These are phyloP conservation scores for Grammothele lineata DNA, from an alignment of 768 basidiomycete genomes.

Conservation along the genomic window DNA sequence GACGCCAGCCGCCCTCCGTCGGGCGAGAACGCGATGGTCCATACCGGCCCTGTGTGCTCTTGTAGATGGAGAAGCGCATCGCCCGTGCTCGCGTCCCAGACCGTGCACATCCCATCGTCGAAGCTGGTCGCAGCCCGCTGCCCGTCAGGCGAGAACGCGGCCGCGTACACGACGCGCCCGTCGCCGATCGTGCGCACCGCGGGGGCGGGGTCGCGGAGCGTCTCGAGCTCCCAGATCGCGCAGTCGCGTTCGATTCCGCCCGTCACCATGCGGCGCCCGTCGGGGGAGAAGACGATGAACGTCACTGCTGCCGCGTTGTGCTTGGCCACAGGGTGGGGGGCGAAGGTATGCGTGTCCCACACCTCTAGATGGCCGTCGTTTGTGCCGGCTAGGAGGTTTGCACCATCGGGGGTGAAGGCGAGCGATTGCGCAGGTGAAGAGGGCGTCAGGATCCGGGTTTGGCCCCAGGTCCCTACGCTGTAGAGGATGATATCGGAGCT, in stretches of 20 bases:
- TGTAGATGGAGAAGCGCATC: constrained; percentile 23
- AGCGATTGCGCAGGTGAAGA: constrained; percentile 6
- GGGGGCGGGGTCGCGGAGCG: background rate
- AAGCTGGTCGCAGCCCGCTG: constrained; percentile 28
- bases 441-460: background rate
- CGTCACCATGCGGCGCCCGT: constrained; percentile 10
- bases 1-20: constrained; percentile 16
- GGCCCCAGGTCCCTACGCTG: background rate
- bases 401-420: constrained; percentile 19
- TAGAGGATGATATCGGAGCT: background rate
- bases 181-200: background rate
- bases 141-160: constrained; percentile 18
- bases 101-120: constrained; percentile 23
- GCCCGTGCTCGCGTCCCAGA: constrained; percentile 14
- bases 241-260: constrained; percentile 1
- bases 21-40: constrained; percentile 11
- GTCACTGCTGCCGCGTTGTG: constrained; percentile 20
- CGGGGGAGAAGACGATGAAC: constrained; percentile 26
- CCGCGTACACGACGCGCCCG: constrained; percentile 6
- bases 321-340: background rate
- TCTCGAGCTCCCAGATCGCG: background rate
- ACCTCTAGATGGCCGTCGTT: constrained; percentile 9
- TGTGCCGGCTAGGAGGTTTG: constrained; percentile 12
- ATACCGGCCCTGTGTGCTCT: constrained; percentile 10
- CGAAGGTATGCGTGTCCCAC: background rate